A percentile compares a stretch with the other conserved stretches of the same genome.
Conservation (phyloP, 2,329 filamentous ascomycete genomes). For the Lachnellula hyalina region DNA sequence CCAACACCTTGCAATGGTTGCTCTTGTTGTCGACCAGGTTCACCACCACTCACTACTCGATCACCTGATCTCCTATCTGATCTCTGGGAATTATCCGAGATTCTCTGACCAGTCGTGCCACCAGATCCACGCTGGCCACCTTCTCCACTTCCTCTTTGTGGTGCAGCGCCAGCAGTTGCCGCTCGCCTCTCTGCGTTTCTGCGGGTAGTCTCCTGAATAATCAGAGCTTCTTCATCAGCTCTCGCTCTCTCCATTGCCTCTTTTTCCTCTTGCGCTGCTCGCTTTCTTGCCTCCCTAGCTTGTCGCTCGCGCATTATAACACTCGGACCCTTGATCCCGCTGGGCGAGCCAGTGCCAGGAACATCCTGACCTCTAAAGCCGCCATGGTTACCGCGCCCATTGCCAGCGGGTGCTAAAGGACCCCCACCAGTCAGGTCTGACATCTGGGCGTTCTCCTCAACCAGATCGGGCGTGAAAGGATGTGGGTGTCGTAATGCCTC, state of each 20-base stretch:
- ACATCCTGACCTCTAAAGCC: conserved; percentile 41
- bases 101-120: conserved; percentile 22
- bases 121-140: conserved; percentile 17
- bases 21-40: conserved; percentile 10
- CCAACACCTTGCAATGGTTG: conserved; percentile 25
- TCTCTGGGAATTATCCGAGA: conserved; percentile 30
- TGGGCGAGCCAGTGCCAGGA: conserved; percentile 41
- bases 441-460: conserved; percentile 90
- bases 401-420: conserved; percentile 49
- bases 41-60: conserved; percentile 14
- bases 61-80: conserved; percentile 25
- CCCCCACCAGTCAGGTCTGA: conserved; percentile 68
- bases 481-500: conserved; percentile 80
- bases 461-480: conserved; percentile 74
- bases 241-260: conserved; percentile 40
- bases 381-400: conserved; percentile 55
- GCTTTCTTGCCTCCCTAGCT: conserved; percentile 67
- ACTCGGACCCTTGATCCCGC: conserved; percentile 71
- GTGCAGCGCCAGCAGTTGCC: conserved; percentile 47
- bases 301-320: conserved; percentile 87
- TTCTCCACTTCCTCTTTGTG: conserved; percentile 20
- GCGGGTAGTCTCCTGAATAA: conserved; percentile 51
- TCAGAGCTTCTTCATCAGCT: conserved; percentile 50
- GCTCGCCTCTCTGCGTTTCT: conserved; percentile 49
- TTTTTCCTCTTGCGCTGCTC: conserved; percentile 48